Base-by-base conservation (phyloP, 495 filamentous ascomycete genomes). In the Penicillium diatomitis region DNA sequence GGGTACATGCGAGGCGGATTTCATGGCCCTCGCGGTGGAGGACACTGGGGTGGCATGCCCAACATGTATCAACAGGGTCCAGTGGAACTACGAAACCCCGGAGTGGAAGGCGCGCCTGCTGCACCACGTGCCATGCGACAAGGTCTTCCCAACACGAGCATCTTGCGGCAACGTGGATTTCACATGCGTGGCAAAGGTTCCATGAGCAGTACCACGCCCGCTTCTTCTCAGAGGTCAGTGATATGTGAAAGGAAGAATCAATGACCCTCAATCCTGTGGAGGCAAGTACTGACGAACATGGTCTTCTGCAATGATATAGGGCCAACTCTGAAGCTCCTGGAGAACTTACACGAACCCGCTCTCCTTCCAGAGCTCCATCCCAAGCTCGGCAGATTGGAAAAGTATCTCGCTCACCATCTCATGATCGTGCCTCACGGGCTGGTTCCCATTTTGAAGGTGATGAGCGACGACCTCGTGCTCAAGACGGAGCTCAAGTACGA, bases 71-170 rank as follows among this genome's bases (percentile, higher is more conserved):
- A 54, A 32, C 55, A 56, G 20, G 20, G 20, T 48, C 64, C 63
- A 12, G 51, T 60, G 36, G 69, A 70, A 52, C 71, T 72, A 0
- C 63, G 65, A 56, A 80, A 79, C 8, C 68, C 74, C 36, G 83
- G 83, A n/a, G 83, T 86, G 39, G 80, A 77, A 64, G 82, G 83
- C 65, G 92, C 92, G 29, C 92, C 92, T 31, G 92, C 85, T 44
- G 92, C 88, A 2, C 92, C 92, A 3, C 90, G 92, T 66, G 92
- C 94, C 11, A 89, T 97, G 83, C 73, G 94, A 52, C 81, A 91
- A 58, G 90, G 90, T 11, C 75, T 84, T 20, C 83, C 86, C 44
- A 90, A 90, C 65, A 87, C 83, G 39, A 84, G 82, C 63, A 76
- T 81, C 0, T 46, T 68, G 2, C 67, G 72, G 6, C 66, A 72